Percentiles rank a stretch among this genome's conserved stretches.
phyloP scores from a whole-genome alignment of 768 basidiomycete species.

The Mycena rebaudengoi region DNA sequence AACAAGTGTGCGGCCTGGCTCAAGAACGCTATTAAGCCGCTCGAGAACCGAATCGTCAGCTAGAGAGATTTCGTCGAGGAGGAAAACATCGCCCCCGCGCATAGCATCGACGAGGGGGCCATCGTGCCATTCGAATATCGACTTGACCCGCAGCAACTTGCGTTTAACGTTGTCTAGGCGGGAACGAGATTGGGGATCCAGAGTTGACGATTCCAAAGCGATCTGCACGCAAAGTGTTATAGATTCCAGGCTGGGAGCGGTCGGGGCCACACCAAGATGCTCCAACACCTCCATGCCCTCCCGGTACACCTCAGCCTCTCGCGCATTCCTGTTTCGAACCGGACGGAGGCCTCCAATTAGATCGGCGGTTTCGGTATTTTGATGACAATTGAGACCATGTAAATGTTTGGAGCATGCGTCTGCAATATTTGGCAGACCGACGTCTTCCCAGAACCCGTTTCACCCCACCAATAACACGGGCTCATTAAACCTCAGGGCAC shows the following conservation, averaged over 20 bases:
- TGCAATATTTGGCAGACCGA: conserved; percentile 94
- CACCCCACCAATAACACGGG: conserved; percentile 95
- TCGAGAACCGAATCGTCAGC: conserved; percentile 99
- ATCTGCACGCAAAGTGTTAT: conserved; percentile 37
- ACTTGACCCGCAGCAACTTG: conserved; percentile 60
- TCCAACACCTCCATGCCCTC: conserved; percentile 53
- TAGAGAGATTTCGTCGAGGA: conserved; percentile 96
- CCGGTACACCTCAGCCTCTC: conserved; percentile 58
- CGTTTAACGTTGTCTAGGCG: conserved; percentile 52
- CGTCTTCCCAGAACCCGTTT: conserved; percentile 97
- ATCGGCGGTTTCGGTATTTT: conserved; percentile 98
- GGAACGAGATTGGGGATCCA: conserved; percentile 40
- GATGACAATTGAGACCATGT: conserved; percentile 90
- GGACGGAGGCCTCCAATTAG: conserved; percentile 94
- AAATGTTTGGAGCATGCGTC: conserved; percentile 67
- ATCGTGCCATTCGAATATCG: conserved; percentile 96
- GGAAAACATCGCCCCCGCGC: conserved; percentile 82
- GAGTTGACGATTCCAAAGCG: conserved; percentile 35
- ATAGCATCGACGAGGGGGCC: conserved; percentile 96
- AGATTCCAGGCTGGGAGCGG: conserved; percentile 30
- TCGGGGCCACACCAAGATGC: conserved; percentile 46
- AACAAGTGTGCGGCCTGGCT: conserved; percentile 86
- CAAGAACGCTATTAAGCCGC: conserved; percentile 96
- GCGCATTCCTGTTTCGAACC: conserved; percentile 73
- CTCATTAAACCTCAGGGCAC: conserved; percentile 91